These are phyloP conservation scores for Botrytis sinoallii DNA, from an alignment of 2,329 filamentous ascomycete species.

Conservation along the genomic window DNA sequence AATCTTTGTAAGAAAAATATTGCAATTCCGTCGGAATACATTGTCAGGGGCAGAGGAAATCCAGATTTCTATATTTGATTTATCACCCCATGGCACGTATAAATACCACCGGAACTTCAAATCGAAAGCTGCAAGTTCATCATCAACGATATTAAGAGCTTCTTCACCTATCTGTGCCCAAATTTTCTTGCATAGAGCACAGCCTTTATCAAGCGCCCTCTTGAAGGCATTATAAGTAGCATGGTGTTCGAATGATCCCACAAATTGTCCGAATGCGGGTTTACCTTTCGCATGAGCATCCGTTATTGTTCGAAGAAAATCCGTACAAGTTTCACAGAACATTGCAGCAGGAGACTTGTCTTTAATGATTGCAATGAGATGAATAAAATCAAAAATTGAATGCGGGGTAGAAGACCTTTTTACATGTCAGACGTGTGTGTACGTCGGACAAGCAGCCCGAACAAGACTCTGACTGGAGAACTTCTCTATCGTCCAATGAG, in stretches of 20 bases:
- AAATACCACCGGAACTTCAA: accelerated
- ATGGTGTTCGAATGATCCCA: neutral
- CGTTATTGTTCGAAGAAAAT: neutral
- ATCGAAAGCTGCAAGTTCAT: neutral
- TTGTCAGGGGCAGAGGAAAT: too few relatives aligned
- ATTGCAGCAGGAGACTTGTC: neutral
- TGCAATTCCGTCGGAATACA: accelerated
- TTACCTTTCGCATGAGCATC: accelerated
- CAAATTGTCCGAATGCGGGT: accelerated
- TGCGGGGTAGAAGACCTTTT: neutral
- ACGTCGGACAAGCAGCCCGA: neutral
- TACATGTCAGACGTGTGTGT: neutral
- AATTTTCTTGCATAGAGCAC: neutral
- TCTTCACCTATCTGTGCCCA: accelerated
- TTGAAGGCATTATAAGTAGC: neutral
- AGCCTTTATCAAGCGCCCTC: neutral
- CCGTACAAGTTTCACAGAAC: neutral
- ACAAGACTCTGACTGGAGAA: neutral
- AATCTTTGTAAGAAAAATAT: neutral
- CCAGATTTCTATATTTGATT: too few relatives aligned
- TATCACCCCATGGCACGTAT: too few relatives aligned
- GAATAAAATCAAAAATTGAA: accelerated
- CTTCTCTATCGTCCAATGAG: neutral
- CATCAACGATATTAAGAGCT: neutral
- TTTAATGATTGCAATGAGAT: neutral